Evolutionary conservation across 2,329 filamentous ascomycete genomes (phyloP), one percentile per base, ranked within the genome.

Genomic region (Rhexocercosporidium sp.): DNA sequence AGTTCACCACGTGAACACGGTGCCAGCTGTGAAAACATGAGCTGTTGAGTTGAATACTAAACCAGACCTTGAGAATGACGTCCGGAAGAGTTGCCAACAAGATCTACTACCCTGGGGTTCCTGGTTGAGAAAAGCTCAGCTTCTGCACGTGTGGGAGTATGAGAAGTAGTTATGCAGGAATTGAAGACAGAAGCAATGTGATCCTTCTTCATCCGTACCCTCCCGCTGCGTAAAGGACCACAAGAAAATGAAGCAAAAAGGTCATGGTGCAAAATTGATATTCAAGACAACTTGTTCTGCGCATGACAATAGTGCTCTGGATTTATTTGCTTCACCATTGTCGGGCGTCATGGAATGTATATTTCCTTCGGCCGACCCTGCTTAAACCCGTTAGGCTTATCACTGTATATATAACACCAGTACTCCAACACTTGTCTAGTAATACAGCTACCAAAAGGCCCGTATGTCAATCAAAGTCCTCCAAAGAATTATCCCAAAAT

Each of bases 351-450:
- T 44, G 22, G 20, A 29, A 25, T 44, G 12, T 18, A 9, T 59
- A 11, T 25, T 4, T 22, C 2, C 14, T 59, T 20, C 44, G 6
- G 12, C 29, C n/a, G 37, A n/a, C 18, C 49, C 4, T 4, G 8
- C n/a, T n/a, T n/a, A 31, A 6, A 53, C 27, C 22, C 16, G 7
- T 29, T 12, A 25, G 14, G 22, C 9, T 27, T 16, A 27, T 12
- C 22, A 22, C 22, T 4, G 22, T 51, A 25, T 53, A 9, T 37
- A 22, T 41, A 18, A 25, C 37, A 20, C 37, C 56, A 29, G 44
- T n/a, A 27, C 25, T 29, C 37, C 56, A 44, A 29, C 34, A 41
- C 39, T 59, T 44, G 37, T 59, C 56, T 59, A 44, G 39, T 57
- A 39, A 39, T 57, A 57, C 53, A 57, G 34, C 53, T 39, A n/a